Evolutionary conservation across 2,329 filamentous ascomycete species (phyloP), one percentile per base, ranked within the genome.

Genomic region (Fusarium gaditjirri): DNA sequence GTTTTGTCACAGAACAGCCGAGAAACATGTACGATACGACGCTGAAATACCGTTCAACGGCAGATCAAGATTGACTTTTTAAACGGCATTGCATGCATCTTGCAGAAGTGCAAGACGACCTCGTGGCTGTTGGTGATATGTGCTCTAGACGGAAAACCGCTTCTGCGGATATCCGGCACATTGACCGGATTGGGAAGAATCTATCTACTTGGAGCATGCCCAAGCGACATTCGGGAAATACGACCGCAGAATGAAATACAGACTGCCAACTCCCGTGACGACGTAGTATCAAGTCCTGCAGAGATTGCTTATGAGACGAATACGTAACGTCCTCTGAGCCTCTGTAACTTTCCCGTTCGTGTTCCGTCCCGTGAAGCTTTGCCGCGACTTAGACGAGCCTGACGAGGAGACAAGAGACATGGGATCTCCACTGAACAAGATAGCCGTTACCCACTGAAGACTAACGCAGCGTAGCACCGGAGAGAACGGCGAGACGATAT

Each of bases 261-360:
- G 36, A 29, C 27, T n/a, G 21, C 23, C 33, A 25, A 27, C 43
- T 35, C 43, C 39, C 33, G 43, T 55, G 52, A 67, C 49, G 50
- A 70, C 38, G 55, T 70, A 58, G 60, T 60, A 35, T n/a, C 25
- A n/a, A 25, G 23, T 27, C 33, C 35, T 46, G 59, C 55, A 69
- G 70, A 72, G 64, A 72, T 72, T 70, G 33, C 69, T 41, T 54
- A 39, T 49, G 56, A 67, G 61, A 47, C 38, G 46, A 43, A 70
- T 55, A 72, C 63, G 69, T 71, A 65, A 68, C 54, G 33, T 54
- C 27, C 31, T 38, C 27, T 17, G 41, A 57, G 41, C 21, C 54
- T 56, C n/a, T 56, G 23, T 47, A 36, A 57, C 54, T 36, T 36
- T 49, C 35, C 41, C 54, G 54, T 38, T 52, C 50, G 27, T 57